Evolutionary conservation across 164 flowering plant species (phyloP), one percentile per base, ranked within the genome.

Genomic region (Sextonia rubra): DNA sequence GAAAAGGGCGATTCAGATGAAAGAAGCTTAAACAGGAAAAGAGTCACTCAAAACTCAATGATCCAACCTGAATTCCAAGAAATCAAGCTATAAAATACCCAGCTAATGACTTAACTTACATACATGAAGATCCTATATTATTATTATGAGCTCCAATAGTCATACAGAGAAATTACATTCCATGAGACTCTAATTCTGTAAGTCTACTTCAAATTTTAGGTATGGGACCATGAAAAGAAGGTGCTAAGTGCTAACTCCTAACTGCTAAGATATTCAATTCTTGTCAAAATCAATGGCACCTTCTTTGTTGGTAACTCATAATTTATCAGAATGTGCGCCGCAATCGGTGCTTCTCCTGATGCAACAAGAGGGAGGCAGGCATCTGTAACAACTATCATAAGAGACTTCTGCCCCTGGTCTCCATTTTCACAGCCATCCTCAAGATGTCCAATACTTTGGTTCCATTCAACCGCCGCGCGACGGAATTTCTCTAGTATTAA

Each of bases 221-320:
- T 37, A 37, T 37, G 44, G 44, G 44, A 8, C 11, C 2, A 37
- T 37, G 44, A 37, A 37, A 37, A 37, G 44, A 8, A 9, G 44
- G 44, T 8, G 44, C 8, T 37, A 37, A 37, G 11, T n/a, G n/a
- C n/a, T n/a, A n/a, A n/a, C n/a, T n/a, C n/a, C n/a, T n/a, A n/a
- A n/a, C n/a, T n/a, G n/a, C n/a, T 37, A 37, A 37, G 11, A 37
- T 6, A 37, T 32, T 6, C 1, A 37, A 37, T 37, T 37, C 44
- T 37, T 37, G 11, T 52, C 58, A 52, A 52, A 15, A 52, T 52
- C 58, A 52, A 14, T 25, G 12, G 12, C 64, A 94, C 99, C 97
- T 93, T 93, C 83, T 91, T 96, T 58, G 86, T 52, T 7, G 99
- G 99, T 32, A 96, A 73, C 82, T 90, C 99, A 67, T 86, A 93